Evolutionary conservation across 257 asterid species (phyloP), one percentile per base, ranked within the genome.

Genomic region (Nicotiana knightiana): DNA sequence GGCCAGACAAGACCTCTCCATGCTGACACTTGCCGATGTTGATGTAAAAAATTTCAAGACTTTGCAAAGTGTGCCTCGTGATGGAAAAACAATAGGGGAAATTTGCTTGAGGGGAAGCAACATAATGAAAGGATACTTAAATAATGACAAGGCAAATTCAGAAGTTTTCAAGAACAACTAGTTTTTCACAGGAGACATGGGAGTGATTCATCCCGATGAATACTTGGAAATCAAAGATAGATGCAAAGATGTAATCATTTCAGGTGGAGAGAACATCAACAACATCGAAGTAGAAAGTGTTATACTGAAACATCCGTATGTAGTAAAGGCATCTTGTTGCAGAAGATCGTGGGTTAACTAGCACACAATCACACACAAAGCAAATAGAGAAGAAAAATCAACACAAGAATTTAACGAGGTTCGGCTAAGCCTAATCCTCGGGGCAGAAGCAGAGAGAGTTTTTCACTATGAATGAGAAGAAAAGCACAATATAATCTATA

Each of bases 171-270:
- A 83, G 10, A 67, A 79, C 1, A 97, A 97, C 3, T 94, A 97
- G 97, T 92, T 93, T 18, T 39, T 85, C 51, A 94, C 98, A 0
- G 98, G 98, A 0, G 98, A 94, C 53, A 90, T 94, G 12, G 98
- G 96, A 8, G 98, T 94, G 2, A 83, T 94, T n/a, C 92, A 93
- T 84, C 90, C 93, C 4, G 97, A 94, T 83, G 98, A 97, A 24
- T 94, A 94, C 85, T 54, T 54, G 61, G 61, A 54, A 54, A 54
- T 54, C 5, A 54, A 54, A 16, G 61, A 54, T 7, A 54, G 98
- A 81, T 94, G 94, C 1, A 94, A 94, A 67, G 98, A 94, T 86
- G 91, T 94, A 13, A 21, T 21, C 24, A 21, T 21, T 21, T 21
- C 24, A 21, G 24, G 24, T 21, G 24, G 24, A 21, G 24, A 51